phyloP scores from a whole-genome alignment of 352 stramenopile species.

The Pythium pyrilobum region DNA sequence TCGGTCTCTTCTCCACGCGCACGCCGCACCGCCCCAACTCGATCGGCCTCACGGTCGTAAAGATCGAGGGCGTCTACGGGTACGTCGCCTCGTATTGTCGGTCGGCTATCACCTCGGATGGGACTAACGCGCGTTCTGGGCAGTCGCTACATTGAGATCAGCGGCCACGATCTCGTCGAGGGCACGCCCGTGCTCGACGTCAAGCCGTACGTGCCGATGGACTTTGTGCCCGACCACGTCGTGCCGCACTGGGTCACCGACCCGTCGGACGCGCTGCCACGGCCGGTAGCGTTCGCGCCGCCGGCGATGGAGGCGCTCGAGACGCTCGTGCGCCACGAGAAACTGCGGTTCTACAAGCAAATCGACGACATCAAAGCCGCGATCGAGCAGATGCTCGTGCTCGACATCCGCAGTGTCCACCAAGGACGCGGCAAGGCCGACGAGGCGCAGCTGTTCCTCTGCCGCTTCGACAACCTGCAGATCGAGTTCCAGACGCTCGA shows the following conservation, averaged over 20 bases:
- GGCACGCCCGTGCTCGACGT: conserved; percentile 97
- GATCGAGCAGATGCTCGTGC: conserved; percentile 76
- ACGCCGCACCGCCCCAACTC: conserved; percentile 96
- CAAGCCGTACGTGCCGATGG: conserved; percentile 95
- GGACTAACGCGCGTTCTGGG: no score
- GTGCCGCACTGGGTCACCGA: conserved; percentile 71
- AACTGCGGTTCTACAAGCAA: conserved; percentile 62
- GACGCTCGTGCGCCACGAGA: conserved; percentile 32
- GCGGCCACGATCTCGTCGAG: conserved; percentile 93
- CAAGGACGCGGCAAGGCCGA: conserved; percentile 59
- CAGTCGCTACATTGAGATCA: conserved; percentile 83
- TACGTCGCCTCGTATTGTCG: no score
- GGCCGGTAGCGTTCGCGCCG: conserved; percentile 48
- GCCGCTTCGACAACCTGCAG: conserved; percentile 67
- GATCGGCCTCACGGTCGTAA: conserved; percentile 90
- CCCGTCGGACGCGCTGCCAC: conserved; percentile 36
- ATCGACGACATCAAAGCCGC: conserved; percentile 43
- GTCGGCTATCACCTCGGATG: no score
- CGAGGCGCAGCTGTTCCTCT: conserved; percentile 55
- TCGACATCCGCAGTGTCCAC: conserved; percentile 82
- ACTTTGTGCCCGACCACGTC: conserved; percentile 50
- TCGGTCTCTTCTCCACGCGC: conserved; percentile 95
- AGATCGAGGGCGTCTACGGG: conserved; percentile 83
- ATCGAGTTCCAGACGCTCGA: conserved; percentile 76
- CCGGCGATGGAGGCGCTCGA: conserved; percentile 35